phyloP scores from a whole-genome alignment of 176 grass and related monocot species.

The Tillandsia fasciculata region DNA sequence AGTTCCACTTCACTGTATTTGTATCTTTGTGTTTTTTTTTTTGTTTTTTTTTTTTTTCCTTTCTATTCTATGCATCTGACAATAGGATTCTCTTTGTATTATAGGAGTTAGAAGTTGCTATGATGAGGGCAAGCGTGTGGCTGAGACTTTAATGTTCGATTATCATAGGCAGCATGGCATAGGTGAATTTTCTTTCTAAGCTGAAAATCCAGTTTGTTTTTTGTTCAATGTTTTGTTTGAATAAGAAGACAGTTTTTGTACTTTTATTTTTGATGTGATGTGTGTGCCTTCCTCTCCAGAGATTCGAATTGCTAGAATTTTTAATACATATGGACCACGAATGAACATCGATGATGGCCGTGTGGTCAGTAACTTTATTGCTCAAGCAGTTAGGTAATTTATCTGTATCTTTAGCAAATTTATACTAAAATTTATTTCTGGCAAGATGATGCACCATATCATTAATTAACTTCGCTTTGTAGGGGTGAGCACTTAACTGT shows the following conservation, averaged over 20 bases:
- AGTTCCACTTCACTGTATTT: neutral
- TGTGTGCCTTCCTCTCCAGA: conserved; percentile 28
- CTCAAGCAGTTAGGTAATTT: conserved; percentile 90
- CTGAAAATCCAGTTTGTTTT: neutral
- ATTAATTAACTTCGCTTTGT: conserved; percentile 33
- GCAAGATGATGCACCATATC: neutral
- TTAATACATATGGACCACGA: conserved; percentile 99
- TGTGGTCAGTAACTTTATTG: conserved; percentile 99
- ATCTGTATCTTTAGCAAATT: conserved; percentile 15
- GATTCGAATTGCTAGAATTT: conserved; percentile 98
- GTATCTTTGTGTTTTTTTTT: neutral
- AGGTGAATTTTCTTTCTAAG: conserved; percentile 32
- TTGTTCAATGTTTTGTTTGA: neutral
- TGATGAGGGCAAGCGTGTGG: conserved; percentile 99
- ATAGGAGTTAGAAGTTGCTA: conserved; percentile 98
- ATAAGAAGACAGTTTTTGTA: neutral
- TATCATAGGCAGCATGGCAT: conserved; percentile 99
- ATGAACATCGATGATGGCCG: conserved; percentile 99
- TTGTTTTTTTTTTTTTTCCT: neutral
- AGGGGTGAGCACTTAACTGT: conserved; percentile 84
- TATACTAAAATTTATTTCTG: neutral
- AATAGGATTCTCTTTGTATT: conserved; percentile 20
- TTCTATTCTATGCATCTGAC: neutral
- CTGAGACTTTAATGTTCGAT: conserved; percentile 98
- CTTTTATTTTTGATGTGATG: neutral